phyloP scores from a whole-genome alignment of 2,329 filamentous ascomycete genomes.

The Zalaria obscura region DNA sequence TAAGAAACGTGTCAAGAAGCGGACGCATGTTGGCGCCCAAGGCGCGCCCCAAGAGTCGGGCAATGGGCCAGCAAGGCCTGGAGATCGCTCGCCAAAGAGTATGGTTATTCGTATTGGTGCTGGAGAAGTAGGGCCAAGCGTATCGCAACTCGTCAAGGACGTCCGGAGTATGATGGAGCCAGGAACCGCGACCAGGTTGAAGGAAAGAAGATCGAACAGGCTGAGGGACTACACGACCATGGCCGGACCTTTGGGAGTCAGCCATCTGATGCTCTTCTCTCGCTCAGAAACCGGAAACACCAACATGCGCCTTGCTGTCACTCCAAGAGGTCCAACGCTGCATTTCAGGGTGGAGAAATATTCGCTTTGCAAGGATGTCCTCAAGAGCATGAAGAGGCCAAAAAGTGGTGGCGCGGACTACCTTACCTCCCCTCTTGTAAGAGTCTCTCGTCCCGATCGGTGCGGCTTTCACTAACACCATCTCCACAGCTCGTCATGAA shows the following conservation, averaged over 20 bases:
- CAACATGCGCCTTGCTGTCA: conserved; percentile 75
- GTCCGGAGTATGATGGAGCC: conserved; percentile 92
- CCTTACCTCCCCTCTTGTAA: conserved; percentile 65
- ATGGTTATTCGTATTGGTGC: conserved; percentile 98
- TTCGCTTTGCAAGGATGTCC: conserved; percentile 81
- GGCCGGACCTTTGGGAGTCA: conserved; percentile 86
- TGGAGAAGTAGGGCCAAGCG: conserved; percentile 78
- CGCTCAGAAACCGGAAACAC: conserved; percentile 81
- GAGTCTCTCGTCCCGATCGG: conserved; percentile 7
- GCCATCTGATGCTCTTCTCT: conserved; percentile 86
- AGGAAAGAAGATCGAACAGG: conserved; percentile 78
- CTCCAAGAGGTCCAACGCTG: conserved; percentile 80
- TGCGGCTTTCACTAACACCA: neutral
- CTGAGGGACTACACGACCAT: conserved; percentile 88
- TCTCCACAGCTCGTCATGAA: conserved; percentile 75
- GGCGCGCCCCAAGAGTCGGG: conserved; percentile 37
- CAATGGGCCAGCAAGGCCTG: conserved; percentile 42
- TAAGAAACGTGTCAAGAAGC: conserved; percentile 70
- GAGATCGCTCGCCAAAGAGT: conserved; percentile 65
- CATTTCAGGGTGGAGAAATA: conserved; percentile 94
- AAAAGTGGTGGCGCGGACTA: conserved; percentile 69
- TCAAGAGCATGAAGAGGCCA: conserved; percentile 69
- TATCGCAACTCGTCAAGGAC: conserved; percentile 84
- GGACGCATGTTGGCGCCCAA: conserved; percentile 62
- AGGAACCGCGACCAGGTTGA: conserved; percentile 75